Percentiles rank a stretch among this genome's conserved stretches.
Evolutionary conservation across 1,284 basidiomycete species (phyloP).

Genomic region (Leccinum insigne): DNA sequence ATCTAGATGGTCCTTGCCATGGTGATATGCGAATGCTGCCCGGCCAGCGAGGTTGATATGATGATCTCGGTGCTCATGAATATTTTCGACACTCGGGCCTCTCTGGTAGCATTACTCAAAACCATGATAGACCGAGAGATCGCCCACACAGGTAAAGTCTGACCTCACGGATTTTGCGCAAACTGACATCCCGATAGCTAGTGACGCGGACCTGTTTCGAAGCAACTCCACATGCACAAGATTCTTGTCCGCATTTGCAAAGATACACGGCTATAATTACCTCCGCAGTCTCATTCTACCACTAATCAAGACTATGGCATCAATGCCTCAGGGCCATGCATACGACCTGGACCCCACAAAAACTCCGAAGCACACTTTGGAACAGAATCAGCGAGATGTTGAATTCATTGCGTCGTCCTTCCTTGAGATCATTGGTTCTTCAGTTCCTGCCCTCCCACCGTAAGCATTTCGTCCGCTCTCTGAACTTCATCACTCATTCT

Average conservation of each 20-base stretch:
- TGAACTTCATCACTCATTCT: constrained; percentile 9
- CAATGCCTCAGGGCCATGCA: constrained; percentile 71
- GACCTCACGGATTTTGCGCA: neutral
- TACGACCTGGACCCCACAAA: constrained; percentile 81
- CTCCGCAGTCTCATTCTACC: constrained; percentile 77
- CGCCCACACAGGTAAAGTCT: constrained; percentile 61
- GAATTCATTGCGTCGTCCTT: constrained; percentile 77
- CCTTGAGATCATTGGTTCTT: constrained; percentile 73
- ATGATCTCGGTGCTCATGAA: constrained; percentile 88
- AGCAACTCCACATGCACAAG: constrained; percentile 86
- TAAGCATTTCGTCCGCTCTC: constrained; percentile 40
- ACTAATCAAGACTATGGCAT: constrained; percentile 71
- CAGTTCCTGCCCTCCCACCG: constrained; percentile 73
- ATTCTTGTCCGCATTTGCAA: constrained; percentile 83
- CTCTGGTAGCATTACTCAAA: constrained; percentile 76
- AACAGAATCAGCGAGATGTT: constrained; percentile 72
- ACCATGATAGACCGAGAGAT: constrained; percentile 87
- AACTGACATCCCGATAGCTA: constrained; percentile 47
- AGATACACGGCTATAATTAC: constrained; percentile 88
- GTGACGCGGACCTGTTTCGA: constrained; percentile 80
- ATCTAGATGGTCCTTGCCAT: constrained; percentile 72
- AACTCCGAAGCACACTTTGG: constrained; percentile 59
- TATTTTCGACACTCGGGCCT: constrained; percentile 78
- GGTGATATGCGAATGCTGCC: constrained; percentile 86
- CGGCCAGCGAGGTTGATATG: constrained; percentile 74